Evolutionary conservation across 306 rosid genomes (phyloP).

Genomic region (Prunus salicina): DNA sequence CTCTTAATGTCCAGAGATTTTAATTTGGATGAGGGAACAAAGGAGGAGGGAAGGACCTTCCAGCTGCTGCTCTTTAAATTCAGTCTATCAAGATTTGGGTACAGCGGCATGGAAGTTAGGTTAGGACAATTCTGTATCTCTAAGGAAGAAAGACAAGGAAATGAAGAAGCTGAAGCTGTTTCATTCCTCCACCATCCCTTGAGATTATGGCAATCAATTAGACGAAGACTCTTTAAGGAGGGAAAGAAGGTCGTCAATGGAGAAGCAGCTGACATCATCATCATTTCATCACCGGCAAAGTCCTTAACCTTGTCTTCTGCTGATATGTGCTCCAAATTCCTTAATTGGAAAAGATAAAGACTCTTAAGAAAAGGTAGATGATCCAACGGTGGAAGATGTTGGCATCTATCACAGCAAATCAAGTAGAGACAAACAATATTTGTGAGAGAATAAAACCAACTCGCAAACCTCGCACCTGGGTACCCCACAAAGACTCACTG

Average conservation of each 20-base stretch:
- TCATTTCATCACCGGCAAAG: neutral
- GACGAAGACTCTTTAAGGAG: neutral
- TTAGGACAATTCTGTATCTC: fast-evolving
- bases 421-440: neutral
- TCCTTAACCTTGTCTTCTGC: neutral
- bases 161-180: too few species aligned
- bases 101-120: too few species aligned
- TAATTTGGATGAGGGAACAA: too few species aligned
- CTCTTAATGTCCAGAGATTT: fast-evolving
- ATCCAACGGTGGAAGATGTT: conserved; percentile 4
- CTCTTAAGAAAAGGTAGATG: conserved; percentile 13
- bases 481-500: neutral
- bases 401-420: neutral
- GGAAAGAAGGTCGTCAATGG: conserved; percentile 12
- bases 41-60: too few species aligned
- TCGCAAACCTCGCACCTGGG: neutral
- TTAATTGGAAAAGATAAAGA: fast-evolving
- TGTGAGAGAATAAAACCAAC: conserved; percentile 14
- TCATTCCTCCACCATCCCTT: conserved; percentile 25
- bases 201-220: neutral
- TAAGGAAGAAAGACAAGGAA: too few species aligned
- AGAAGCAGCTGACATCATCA: too few species aligned
- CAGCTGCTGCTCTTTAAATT: fast-evolving
- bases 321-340: conserved; percentile 6
- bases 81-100: too few species aligned